phyloP scores from a whole-genome alignment of 768 basidiomycete genomes.

The Agrocybe praecox region DNA sequence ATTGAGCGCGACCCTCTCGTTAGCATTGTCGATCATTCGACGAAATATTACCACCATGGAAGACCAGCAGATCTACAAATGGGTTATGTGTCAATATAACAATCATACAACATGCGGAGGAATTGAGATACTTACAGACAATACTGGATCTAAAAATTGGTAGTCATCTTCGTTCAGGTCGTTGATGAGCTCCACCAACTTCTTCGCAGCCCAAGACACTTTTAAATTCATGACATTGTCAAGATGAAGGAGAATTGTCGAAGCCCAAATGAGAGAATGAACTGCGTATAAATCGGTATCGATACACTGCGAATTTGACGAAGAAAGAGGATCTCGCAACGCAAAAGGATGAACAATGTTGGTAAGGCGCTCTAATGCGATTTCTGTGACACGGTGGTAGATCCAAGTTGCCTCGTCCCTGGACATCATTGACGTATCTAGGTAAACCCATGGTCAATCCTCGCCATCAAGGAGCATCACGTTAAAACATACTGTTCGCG shows the following conservation, averaged over 20 bases:
- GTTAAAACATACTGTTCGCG: constrained; percentile 25
- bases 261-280: constrained; percentile 51
- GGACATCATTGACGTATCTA: constrained; percentile 18
- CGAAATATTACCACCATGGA: constrained; percentile 22
- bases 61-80: constrained; percentile 27
- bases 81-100: neutral
- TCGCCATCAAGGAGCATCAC: constrained; percentile 9
- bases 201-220: constrained; percentile 44
- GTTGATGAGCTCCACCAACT: constrained; percentile 45
- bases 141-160: constrained; percentile 53
- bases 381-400: constrained; percentile 44
- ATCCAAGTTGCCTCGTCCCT: constrained; percentile 34
- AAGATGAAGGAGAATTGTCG: constrained; percentile 52
- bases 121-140: constrained; percentile 43
- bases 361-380: constrained; percentile 48
- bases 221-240: constrained; percentile 40
- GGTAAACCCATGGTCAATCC: neutral
- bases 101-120: neutral
- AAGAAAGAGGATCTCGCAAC: constrained; percentile 28
- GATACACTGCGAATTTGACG: constrained; percentile 25
- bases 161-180: constrained; percentile 53
- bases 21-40: constrained; percentile 19
- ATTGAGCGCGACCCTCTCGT: constrained; percentile 8
- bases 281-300: constrained; percentile 47
- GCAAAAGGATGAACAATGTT: constrained; percentile 38